Evolutionary conservation across 495 filamentous ascomycete genomes (phyloP).

Genomic region (Tuber indicum): DNA sequence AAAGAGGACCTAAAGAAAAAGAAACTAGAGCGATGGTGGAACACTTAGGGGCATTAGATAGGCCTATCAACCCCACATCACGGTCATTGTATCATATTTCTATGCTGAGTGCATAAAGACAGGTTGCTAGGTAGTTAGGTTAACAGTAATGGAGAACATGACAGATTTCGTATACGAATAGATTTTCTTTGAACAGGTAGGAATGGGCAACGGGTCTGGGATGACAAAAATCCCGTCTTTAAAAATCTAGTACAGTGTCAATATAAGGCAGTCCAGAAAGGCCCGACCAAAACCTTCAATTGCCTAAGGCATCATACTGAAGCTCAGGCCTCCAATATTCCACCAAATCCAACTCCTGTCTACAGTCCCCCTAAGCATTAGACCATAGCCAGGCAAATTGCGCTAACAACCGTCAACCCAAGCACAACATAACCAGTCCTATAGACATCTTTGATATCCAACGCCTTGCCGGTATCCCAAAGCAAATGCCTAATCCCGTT

Average conservation of each 20-base stretch:
- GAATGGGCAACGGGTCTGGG: not conserved
- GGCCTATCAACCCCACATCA: not conserved
- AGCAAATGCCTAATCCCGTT: slow-evolving; percentile 82
- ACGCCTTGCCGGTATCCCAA: slow-evolving; percentile 67
- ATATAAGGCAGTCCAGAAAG: not conserved
- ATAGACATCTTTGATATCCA: slow-evolving; percentile 64
- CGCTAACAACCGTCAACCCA: slow-evolving; percentile 57
- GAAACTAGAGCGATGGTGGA: not conserved
- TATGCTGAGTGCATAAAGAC: not conserved
- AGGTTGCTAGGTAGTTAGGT: not conserved
- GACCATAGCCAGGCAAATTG: slow-evolving; percentile 42
- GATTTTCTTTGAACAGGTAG: not conserved
- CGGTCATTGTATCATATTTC: slow-evolving; percentile 3
- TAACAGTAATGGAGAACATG: not conserved
- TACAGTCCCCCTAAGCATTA: not conserved
- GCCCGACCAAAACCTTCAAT: not conserved
- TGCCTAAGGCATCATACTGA: not conserved
- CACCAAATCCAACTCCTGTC: not conserved
- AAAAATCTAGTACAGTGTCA: not conserved
- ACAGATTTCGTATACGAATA: not conserved
- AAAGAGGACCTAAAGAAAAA: slow-evolving; percentile 36
- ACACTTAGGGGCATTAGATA: not conserved
- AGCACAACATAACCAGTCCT: slow-evolving; percentile 70
- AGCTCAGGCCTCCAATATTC: not conserved
- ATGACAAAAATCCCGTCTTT: not conserved